Percentiles rank a stretch among this genome's conserved stretches.
These are phyloP conservation scores for Halteria grandinella DNA, from an alignment of 73 alveolate genomes.

Conservation along the genomic window DNA sequence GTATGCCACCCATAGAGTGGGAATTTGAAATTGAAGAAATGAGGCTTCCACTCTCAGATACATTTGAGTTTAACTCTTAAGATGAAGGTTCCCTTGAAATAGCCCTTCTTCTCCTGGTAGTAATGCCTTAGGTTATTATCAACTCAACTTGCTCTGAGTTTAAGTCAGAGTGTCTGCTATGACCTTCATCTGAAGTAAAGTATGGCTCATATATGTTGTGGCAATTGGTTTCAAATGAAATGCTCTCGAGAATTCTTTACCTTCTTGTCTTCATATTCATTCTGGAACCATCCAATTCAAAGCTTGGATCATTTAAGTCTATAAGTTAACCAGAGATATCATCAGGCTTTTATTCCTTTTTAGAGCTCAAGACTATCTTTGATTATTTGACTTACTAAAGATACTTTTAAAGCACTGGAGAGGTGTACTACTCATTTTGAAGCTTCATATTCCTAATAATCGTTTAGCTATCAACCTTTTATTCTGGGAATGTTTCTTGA, in stretches of 20 bases:
- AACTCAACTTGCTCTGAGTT: too few species aligned
- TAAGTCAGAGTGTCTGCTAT: too few species aligned
- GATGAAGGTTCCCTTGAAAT: too few species aligned
- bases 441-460: background rate
- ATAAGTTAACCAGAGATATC: background rate
- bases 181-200: slow-evolving; percentile 33
- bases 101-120: too few species aligned
- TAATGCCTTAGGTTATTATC: too few species aligned
- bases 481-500: too few species aligned
- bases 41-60: too few species aligned
- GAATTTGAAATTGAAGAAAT: too few species aligned
- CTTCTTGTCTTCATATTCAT: slow-evolving; percentile 41
- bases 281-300: too few species aligned
- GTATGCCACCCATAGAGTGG: too few species aligned
- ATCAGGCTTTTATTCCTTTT: background rate
- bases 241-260: slow-evolving; percentile 21
- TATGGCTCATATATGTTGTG: slow-evolving; percentile 51
- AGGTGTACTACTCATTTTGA: background rate
- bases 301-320: slow-evolving; percentile 2
- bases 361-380: background rate
- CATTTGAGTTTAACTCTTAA: too few species aligned
- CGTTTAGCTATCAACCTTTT: background rate
- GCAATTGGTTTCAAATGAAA: slow-evolving; percentile 38
- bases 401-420: background rate
- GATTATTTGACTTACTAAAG: background rate